phyloP scores from a whole-genome alignment of 2,329 filamentous ascomycete genomes.

The Plectosphaerella sp. region DNA sequence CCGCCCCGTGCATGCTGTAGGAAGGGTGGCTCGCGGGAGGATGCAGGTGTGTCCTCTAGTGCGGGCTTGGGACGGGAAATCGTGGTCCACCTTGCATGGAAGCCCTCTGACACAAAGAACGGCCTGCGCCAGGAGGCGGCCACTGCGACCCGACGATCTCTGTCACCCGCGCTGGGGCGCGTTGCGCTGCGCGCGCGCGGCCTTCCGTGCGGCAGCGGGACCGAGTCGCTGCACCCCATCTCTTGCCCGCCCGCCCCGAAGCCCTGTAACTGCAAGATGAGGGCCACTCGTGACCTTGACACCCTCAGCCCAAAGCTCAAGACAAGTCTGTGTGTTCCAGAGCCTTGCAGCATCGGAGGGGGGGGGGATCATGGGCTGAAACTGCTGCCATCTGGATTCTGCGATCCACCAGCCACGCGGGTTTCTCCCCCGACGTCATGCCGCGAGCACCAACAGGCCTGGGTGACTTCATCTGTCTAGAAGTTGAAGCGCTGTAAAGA shows the following conservation, averaged over 20 bases:
- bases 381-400: no score
- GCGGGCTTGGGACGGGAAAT: not conserved
- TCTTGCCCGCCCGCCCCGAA: not conserved
- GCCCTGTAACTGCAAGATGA: not conserved
- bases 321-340: not conserved
- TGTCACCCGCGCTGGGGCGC: not conserved
- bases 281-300: not conserved
- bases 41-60: not conserved
- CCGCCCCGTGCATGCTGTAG: not conserved
- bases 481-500: no score
- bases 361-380: no score
- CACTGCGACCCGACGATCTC: not conserved
- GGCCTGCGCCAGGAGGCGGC: not conserved
- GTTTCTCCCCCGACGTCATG: no score
- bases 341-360: no score
- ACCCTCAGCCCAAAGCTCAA: conserved; percentile 4
- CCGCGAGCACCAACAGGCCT: no score
- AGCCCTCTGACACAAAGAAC: not conserved
- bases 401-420: no score
- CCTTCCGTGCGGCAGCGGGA: not conserved
- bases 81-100: not conserved
- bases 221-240: not conserved
- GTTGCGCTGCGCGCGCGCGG: not conserved
- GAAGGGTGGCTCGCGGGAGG: not conserved
- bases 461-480: no score